Conservation (phyloP, 2,329 filamentous ascomycete species). For the Chaetomiaceae sp. region DNA sequence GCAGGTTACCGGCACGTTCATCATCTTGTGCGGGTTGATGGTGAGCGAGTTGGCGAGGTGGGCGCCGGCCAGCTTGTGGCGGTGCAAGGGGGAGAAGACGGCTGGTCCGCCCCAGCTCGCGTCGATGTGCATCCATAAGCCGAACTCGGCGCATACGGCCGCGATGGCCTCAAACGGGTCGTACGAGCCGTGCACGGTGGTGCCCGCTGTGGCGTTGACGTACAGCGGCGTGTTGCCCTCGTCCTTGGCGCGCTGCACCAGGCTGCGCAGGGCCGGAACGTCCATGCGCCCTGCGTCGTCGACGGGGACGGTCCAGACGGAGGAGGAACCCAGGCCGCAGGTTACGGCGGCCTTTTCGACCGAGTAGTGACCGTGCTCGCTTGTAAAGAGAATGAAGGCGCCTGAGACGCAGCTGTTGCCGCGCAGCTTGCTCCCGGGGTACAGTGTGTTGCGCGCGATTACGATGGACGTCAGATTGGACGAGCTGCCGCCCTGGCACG, state of each 20-base stretch:
- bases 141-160: constrained; percentile 28
- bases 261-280: constrained; percentile 54
- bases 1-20: constrained; percentile 84
- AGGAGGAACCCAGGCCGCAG: constrained; percentile 70
- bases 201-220: constrained; percentile 92
- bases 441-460: constrained; percentile 80
- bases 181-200: constrained; percentile 82
- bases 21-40: constrained; percentile 96
- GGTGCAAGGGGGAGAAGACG: constrained; percentile 63
- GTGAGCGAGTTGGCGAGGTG: constrained; percentile 75
- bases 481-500: constrained; percentile 74
- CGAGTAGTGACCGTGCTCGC: constrained; percentile 85
- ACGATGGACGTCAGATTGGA: constrained; percentile 83
- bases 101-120: constrained; percentile 85
- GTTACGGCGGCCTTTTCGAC: constrained; percentile 93
- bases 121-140: constrained; percentile 90
- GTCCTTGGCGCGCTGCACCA: constrained; percentile 54
- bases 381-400: constrained; percentile 80
- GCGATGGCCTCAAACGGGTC: constrained; percentile 24
- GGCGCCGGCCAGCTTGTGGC: constrained; percentile 59
- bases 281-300: constrained; percentile 68
- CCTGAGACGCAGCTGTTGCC: constrained; percentile 53
- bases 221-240: constrained; percentile 81
- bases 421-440: constrained; percentile 65
- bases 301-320: constrained; percentile 69